phyloP scores from a whole-genome alignment of 179 eudicot genomes.

The Silene vulgaris region DNA sequence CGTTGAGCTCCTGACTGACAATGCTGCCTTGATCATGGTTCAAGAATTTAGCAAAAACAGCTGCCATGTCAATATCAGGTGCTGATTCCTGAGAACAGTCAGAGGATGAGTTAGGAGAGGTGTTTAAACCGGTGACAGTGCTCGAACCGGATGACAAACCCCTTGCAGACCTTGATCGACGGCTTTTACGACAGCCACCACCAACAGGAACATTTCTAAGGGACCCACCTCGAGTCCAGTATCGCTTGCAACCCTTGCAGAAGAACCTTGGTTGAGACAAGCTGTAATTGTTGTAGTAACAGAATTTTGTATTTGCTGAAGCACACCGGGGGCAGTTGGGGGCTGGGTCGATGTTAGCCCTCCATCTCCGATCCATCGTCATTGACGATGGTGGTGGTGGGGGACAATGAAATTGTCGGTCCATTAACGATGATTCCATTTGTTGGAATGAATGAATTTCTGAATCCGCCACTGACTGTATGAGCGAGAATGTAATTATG shows the following conservation, averaged over 20 bases:
- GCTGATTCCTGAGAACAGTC: slow-evolving; percentile 19
- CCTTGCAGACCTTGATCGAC: slow-evolving; percentile 49
- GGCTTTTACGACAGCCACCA: slow-evolving; percentile 75
- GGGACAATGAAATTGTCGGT: slow-evolving; percentile 35
- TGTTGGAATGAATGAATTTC: background rate
- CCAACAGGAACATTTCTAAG: slow-evolving; percentile 76
- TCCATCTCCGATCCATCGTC: slow-evolving; percentile 53
- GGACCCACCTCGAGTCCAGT: slow-evolving; percentile 92
- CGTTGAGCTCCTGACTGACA: slow-evolving; percentile 15
- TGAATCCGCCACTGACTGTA: background rate
- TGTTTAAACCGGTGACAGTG: slow-evolving; percentile 10
- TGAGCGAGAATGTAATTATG: background rate
- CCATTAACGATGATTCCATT: slow-evolving; percentile 29
- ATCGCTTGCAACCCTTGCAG: slow-evolving; percentile 75
- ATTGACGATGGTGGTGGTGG: slow-evolving; percentile 38
- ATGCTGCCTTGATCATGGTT: slow-evolving; percentile 27
- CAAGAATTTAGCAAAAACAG: slow-evolving; percentile 66
- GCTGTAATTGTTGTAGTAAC: slow-evolving; percentile 93
- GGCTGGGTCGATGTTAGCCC: slow-evolving; percentile 43
- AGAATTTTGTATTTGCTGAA: slow-evolving; percentile 79
- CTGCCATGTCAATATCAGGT: slow-evolving; percentile 65
- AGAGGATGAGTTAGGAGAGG: slow-evolving; percentile 18
- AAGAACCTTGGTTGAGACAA: slow-evolving; percentile 86
- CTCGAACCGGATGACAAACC: background rate
- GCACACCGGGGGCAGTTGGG: slow-evolving; percentile 94